A percentile compares a stretch with the other conserved stretches of the same genome.
phyloP scores from a whole-genome alignment of 352 stramenopile species.

The Hyaloperonospora arabidopsidis region DNA sequence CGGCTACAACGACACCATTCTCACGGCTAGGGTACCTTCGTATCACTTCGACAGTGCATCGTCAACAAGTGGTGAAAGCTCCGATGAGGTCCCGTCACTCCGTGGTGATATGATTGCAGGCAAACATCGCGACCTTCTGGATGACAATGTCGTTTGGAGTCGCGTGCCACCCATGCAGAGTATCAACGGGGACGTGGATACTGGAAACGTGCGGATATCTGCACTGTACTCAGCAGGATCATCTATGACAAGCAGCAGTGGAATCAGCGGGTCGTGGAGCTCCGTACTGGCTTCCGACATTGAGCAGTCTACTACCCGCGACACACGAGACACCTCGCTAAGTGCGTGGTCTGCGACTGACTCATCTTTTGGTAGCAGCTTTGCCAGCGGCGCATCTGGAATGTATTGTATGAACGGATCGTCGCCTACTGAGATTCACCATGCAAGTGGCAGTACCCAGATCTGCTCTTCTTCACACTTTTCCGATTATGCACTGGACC shows the following conservation, averaged over 20 bases:
- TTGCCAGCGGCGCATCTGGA: slow-evolving; percentile 12
- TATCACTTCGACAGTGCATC: slow-evolving; percentile 16
- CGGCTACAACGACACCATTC: slow-evolving; percentile 21
- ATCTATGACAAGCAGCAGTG: slow-evolving; percentile 38
- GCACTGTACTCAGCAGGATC: slow-evolving; percentile 35
- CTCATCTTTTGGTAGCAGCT: slow-evolving; percentile 35
- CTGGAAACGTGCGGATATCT: slow-evolving; percentile 19
- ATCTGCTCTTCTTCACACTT: slow-evolving; percentile 1
- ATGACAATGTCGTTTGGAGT: slow-evolving; percentile 12
- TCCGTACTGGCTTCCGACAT: slow-evolving; percentile 65
- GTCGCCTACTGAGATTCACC: slow-evolving; percentile 16
- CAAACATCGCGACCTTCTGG: slow-evolving; percentile 11
- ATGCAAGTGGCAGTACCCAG: slow-evolving; percentile 12
- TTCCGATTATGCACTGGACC: neutral
- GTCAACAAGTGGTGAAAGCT: slow-evolving; percentile 21
- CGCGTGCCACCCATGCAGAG: slow-evolving; percentile 15
- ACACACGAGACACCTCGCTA: slow-evolving; percentile 64
- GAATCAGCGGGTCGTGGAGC: slow-evolving; percentile 60
- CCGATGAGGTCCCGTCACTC: slow-evolving; percentile 19
- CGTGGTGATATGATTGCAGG: slow-evolving; percentile 9
- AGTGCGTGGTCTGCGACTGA: slow-evolving; percentile 44
- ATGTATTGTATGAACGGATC: slow-evolving; percentile 15
- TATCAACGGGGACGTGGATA: slow-evolving; percentile 15
- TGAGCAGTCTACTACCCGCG: slow-evolving; percentile 36
- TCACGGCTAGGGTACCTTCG: slow-evolving; percentile 18